A percentile compares a stretch with the other conserved stretches of the same genome.
phyloP scores from a whole-genome alignment of 345 rosid species.

The Eucalyptus tenuipes region DNA sequence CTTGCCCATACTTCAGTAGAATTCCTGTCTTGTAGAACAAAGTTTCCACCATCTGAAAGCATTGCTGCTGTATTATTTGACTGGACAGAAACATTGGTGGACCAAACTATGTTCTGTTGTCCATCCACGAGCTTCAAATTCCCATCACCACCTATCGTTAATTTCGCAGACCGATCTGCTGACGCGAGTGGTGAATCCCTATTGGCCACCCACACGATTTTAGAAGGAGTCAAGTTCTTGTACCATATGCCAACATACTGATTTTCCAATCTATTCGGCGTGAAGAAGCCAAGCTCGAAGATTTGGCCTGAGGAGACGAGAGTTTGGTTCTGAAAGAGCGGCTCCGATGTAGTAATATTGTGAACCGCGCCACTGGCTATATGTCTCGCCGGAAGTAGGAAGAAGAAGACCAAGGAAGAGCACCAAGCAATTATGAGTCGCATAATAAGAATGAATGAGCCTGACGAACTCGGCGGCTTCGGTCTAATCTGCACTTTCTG shows the following conservation, averaged over 20 bases:
- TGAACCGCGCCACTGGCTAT: neutral
- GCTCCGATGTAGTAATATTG: neutral
- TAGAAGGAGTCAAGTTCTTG: neutral
- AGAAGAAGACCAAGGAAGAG: neutral
- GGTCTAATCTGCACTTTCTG: neutral
- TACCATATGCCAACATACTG: neutral
- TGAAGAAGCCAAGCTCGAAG: neutral
- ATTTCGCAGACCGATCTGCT: neutral
- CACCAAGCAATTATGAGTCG: neutral
- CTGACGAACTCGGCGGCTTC: neutral
- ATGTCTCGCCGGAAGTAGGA: neutral
- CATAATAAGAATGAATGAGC: neutral
- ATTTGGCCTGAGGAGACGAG: neutral
- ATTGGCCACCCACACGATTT: neutral
- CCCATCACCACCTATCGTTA: neutral
- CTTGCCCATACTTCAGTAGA: conserved; percentile 14
- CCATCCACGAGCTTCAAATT: conserved; percentile 9
- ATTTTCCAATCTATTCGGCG: neutral
- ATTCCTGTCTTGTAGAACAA: neutral
- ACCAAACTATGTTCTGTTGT: conserved; percentile 2
- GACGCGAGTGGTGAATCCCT: neutral
- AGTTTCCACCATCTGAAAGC: conserved; percentile 20
- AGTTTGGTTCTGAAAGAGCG: neutral
- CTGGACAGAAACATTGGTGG: neutral
- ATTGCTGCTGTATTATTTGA: neutral